Conservation (phyloP, 2,329 filamentous ascomycete genomes). For the Monosporascus cannonballus region DNA sequence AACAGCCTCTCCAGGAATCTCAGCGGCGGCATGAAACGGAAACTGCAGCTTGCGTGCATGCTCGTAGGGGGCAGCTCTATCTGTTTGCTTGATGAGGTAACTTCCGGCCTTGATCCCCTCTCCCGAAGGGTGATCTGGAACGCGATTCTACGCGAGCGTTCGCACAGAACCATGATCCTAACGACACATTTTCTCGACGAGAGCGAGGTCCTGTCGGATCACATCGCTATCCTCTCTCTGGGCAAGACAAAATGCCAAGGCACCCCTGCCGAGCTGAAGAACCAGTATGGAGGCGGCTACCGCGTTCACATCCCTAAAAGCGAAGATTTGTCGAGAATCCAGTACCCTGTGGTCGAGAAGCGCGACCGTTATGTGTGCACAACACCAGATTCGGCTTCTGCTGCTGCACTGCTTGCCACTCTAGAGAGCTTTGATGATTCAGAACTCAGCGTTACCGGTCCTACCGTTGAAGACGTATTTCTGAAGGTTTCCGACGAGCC, state of each 20-base stretch:
- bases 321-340: conserved; percentile 12
- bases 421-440: conserved; percentile 47
- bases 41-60: conserved; percentile 73
- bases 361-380: conserved; percentile 51
- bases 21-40: conserved; percentile 71
- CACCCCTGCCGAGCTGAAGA: conserved; percentile 23
- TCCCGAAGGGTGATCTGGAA: conserved; percentile 41
- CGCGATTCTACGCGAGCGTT: conserved; percentile 18
- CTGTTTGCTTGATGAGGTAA: conserved; percentile 68
- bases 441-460: conserved; percentile 57
- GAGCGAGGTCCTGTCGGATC: conserved; percentile 20
- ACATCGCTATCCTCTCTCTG: conserved; percentile 20
- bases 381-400: conserved; percentile 46
- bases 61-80: conserved; percentile 67
- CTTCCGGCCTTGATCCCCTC: conserved; percentile 66
- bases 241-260: conserved; percentile 23
- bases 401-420: conserved; percentile 45
- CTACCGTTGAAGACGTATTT: conserved; percentile 63
- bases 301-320: conserved; percentile 22
- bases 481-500: conserved; percentile 55
- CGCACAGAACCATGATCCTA: conserved; percentile 19
- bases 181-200: conserved; percentile 25
- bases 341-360: conserved; percentile 15
- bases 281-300: conserved; percentile 24
- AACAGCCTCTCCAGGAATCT: conserved; percentile 56